Percentiles rank a stretch among this genome's conserved stretches.
Conservation (phyloP, 2,329 filamentous ascomycete species). For the Botrytis cinerea region DNA sequence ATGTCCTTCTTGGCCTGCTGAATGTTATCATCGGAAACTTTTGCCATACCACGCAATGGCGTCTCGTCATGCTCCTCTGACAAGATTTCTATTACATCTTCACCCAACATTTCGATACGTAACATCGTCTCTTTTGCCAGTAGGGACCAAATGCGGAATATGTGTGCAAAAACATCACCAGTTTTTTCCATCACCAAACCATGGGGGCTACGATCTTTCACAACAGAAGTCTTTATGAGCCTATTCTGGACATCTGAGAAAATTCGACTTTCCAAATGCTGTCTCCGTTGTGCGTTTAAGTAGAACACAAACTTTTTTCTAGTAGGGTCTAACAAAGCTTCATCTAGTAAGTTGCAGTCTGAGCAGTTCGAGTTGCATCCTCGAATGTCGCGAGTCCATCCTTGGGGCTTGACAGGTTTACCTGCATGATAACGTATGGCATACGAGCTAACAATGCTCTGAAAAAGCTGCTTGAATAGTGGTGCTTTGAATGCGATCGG, state of each 20-base stretch:
- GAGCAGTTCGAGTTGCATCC: not conserved
- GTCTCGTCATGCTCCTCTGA: not conserved
- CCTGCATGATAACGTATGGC: too few species aligned
- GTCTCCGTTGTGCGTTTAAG: not conserved
- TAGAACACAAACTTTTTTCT: not conserved
- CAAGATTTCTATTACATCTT: not conserved
- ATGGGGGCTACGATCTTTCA: not conserved
- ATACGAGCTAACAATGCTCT: not conserved
- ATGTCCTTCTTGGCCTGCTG: not conserved
- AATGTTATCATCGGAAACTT: not conserved
- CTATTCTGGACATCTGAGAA: not conserved
- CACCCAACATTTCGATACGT: not conserved
- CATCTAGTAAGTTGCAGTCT: constrained; percentile 10
- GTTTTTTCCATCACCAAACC: not conserved
- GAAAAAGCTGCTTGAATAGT: not conserved
- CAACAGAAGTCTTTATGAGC: not conserved
- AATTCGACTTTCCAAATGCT: not conserved
- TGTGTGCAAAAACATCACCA: not conserved
- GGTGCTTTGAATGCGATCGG: not conserved
- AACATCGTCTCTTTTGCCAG: too few species aligned
- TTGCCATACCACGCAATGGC: not conserved
- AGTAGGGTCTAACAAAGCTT: not conserved
- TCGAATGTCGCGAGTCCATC: not conserved
- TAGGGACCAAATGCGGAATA: not conserved
- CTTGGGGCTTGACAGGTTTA: not conserved